Conservation (phyloP, 441 rosid species). For the Jatropha podagrica region DNA sequence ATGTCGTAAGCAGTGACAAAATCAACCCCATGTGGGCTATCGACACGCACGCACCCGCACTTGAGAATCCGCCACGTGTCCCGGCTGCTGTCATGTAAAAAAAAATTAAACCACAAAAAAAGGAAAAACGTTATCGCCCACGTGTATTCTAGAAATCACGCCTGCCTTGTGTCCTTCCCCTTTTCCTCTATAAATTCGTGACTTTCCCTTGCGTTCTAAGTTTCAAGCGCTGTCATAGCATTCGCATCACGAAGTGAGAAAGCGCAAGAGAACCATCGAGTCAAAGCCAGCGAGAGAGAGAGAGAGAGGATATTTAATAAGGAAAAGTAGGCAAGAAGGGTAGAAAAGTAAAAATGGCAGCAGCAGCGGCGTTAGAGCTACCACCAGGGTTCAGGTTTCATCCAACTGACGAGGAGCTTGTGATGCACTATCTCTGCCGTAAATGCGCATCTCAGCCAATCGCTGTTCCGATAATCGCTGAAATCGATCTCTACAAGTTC, state of each 20-base stretch:
- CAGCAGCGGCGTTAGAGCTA: conserved; percentile 36
- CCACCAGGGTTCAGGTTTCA: conserved; percentile 93
- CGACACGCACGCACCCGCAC: conserved; percentile 40
- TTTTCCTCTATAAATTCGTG: conserved; percentile 50
- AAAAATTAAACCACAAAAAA: not conserved
- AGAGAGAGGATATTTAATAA: no score
- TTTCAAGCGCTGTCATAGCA: conserved; percentile 54
- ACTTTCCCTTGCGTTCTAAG: conserved; percentile 37
- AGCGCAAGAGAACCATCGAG: not conserved
- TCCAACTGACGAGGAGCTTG: conserved; percentile 94
- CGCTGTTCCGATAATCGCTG: conserved; percentile 70
- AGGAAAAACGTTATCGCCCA: conserved; percentile 39
- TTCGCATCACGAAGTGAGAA: not conserved
- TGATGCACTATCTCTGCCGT: conserved; percentile 68
- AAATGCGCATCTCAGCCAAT: conserved; percentile 68
- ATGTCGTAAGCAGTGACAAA: conserved; percentile 87
- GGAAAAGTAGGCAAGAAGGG: not conserved
- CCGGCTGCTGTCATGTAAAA: conserved; percentile 11
- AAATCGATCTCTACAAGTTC: conserved; percentile 71
- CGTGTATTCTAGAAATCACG: conserved; percentile 49
- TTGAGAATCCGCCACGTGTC: conserved; percentile 60
- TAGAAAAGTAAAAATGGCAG: not conserved
- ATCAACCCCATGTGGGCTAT: conserved; percentile 37
- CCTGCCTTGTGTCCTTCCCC: conserved; percentile 38
- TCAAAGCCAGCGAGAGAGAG: not conserved